Base-by-base conservation (phyloP, 257 asterid species). In the Nicotiana tabacum region DNA sequence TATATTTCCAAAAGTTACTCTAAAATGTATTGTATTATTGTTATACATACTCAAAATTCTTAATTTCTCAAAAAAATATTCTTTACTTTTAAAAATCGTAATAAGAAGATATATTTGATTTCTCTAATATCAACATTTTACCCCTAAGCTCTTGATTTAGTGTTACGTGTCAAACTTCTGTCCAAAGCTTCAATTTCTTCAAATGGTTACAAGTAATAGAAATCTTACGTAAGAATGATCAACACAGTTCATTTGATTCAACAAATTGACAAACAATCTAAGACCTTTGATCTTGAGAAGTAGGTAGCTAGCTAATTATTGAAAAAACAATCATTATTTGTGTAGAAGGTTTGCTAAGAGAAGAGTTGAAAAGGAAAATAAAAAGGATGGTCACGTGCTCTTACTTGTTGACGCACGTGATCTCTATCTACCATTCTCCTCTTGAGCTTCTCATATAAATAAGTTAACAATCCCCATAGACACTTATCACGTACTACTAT, bases 141-240 rank as follows among this genome's bases (percentile, higher is more conserved):
- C 7, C 9, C 9, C 61, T 16, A 16, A 4, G 18, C 10, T n/a
- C 9, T 39, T 69, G 18, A 39, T 21, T n/a, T 6, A 13, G 39
- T 27, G 43, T 51, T 76, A 51, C 80, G 64, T 76, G 80, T 76
- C 64, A 76, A 76, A 51, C 9, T 76, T 61, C 9, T 51, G 64
- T 76, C 64, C 80, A 53, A 43, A 43, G 51, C 51, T 1, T 43
- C 51, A 43, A 39, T 39, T 43, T 43, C 51, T 43, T 8, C 51
- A 43, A 0, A 43, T 43, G 12, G 46, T 4, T 8, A 48, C 5
- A 27, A 15, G 16, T 74, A 8, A 51, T 46, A 27, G 9, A 27
- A 27, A 72, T 72, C 24, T 24, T 51, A 51, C 4, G 80, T 27
- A 76, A 27, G 46, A 48, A 51, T 15, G 2, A 76, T 76, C 80